Evolutionary conservation across 2,329 filamentous ascomycete species (phyloP).

Genomic region (Xylariomycetidae sp.): DNA sequence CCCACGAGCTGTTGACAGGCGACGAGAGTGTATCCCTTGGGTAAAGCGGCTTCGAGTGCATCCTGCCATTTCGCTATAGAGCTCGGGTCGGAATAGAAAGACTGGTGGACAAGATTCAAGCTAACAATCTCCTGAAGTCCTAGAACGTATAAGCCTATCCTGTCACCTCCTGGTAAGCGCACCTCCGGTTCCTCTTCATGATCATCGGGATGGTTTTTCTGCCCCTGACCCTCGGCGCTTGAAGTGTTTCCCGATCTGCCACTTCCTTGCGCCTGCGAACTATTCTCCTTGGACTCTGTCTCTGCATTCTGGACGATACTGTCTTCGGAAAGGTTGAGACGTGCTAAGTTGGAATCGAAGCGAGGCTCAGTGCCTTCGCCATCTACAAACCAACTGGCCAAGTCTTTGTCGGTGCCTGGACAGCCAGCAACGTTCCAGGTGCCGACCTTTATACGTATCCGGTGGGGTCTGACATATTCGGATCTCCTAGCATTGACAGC

Average conservation of each 20-base stretch:
- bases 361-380: conserved; percentile 66
- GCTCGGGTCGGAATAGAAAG: conserved; percentile 69
- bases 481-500: conserved; percentile 67
- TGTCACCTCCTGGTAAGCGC: conserved; percentile 52
- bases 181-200: conserved; percentile 37
- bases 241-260: no score
- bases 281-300: conserved; percentile 7
- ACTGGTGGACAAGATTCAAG: conserved; percentile 73
- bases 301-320: conserved; percentile 26
- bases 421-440: conserved; percentile 92
- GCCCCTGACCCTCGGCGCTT: conserved; percentile 17
- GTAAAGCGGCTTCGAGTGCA: conserved; percentile 68
- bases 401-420: conserved; percentile 79
- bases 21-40: conserved; percentile 70
- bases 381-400: conserved; percentile 82
- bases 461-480: conserved; percentile 73
- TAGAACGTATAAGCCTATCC: conserved; percentile 85
- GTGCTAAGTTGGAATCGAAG: conserved; percentile 58
- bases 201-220: conserved; percentile 25
- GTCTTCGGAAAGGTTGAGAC: conserved; percentile 42
- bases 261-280: conserved; percentile 11
- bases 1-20: conserved; percentile 83
- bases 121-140: conserved; percentile 92
- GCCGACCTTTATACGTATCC: conserved; percentile 81
- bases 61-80: conserved; percentile 76